A percentile compares a stretch with the other conserved stretches of the same genome.
Evolutionary conservation across 2,329 filamentous ascomycete species (phyloP).

Genomic region (Aspergillus fumigatiaffinis): DNA sequence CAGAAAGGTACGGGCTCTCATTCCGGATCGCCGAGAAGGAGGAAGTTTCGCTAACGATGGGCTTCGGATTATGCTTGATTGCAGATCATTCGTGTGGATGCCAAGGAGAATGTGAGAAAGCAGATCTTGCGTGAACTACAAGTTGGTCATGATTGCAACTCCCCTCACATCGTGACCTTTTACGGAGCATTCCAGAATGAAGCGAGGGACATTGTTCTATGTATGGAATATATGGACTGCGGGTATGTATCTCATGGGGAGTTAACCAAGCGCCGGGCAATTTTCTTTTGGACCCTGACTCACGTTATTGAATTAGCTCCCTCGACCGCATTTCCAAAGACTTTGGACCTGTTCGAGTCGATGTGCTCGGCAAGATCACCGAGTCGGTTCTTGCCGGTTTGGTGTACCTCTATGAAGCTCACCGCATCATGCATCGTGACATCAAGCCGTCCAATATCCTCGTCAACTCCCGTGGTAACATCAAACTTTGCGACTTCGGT

Average conservation of each 20-base stretch:
- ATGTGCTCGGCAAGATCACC: constrained; percentile 95
- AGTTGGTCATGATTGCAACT: constrained; percentile 98
- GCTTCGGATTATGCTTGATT: not conserved
- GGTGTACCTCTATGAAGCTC: constrained; percentile 89
- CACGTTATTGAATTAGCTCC: constrained; percentile 57
- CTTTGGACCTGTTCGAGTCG: constrained; percentile 91
- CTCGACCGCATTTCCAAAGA: constrained; percentile 91
- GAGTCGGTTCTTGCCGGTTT: constrained; percentile 91
- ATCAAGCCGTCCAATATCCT: constrained; percentile 98
- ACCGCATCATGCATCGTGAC: constrained; percentile 98
- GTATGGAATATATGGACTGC: constrained; percentile 99
- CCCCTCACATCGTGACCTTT: constrained; percentile 93
- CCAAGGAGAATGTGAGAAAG: constrained; percentile 94
- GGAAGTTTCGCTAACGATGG: constrained; percentile 6
- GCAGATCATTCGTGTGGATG: constrained; percentile 95
- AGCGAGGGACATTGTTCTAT: constrained; percentile 97
- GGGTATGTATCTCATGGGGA: constrained; percentile 62
- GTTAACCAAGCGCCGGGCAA: not conserved
- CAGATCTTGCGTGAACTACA: constrained; percentile 95
- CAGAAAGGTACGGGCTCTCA: constrained; percentile 68
- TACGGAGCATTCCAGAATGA: constrained; percentile 97
- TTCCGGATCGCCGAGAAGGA: not conserved
- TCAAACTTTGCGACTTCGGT: constrained; percentile 98
- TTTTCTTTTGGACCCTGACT: constrained; percentile 3
- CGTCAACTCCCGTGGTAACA: constrained; percentile 87